Conservation (phyloP, 78 protist genomes). For the Protostelium mycophagum region DNA sequence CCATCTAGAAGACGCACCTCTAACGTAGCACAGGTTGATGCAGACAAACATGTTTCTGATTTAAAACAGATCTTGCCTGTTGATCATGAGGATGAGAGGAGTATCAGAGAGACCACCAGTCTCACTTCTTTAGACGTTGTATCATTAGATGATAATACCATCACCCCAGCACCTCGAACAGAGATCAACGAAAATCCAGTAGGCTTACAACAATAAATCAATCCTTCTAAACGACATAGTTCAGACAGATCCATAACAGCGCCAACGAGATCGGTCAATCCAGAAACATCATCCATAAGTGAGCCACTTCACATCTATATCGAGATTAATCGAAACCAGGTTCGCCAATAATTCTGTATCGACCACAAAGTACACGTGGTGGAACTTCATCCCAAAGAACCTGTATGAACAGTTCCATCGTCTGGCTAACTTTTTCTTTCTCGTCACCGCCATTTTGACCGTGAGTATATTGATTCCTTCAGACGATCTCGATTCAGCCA, state of each 20-base stretch:
- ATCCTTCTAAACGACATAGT: not conserved
- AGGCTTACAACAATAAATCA: not conserved
- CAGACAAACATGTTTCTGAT: no score
- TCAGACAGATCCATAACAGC: not conserved
- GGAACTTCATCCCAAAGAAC: constrained; percentile 60
- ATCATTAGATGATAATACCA: not conserved
- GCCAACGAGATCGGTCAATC: not conserved
- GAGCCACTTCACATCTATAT: not conserved
- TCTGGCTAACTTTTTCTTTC: constrained; percentile 78
- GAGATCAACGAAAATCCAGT: not conserved
- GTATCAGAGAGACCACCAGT: no score
- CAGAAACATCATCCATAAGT: not conserved
- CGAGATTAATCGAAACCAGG: not conserved
- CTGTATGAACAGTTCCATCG: constrained; percentile 69
- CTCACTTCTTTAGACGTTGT: not conserved
- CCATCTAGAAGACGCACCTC: no score
- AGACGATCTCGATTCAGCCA: no score
- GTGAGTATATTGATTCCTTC: no score
- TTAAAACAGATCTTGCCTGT: no score
- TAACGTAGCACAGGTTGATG: no score
- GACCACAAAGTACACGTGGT: constrained; percentile 61
- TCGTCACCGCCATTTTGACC: constrained; percentile 59
- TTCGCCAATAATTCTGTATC: constrained; percentile 27
- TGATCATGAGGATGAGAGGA: no score
- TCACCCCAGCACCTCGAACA: no score